Evolutionary conservation across 2,329 filamentous ascomycete genomes (phyloP).

Genomic region (Hypoxylon sp.): DNA sequence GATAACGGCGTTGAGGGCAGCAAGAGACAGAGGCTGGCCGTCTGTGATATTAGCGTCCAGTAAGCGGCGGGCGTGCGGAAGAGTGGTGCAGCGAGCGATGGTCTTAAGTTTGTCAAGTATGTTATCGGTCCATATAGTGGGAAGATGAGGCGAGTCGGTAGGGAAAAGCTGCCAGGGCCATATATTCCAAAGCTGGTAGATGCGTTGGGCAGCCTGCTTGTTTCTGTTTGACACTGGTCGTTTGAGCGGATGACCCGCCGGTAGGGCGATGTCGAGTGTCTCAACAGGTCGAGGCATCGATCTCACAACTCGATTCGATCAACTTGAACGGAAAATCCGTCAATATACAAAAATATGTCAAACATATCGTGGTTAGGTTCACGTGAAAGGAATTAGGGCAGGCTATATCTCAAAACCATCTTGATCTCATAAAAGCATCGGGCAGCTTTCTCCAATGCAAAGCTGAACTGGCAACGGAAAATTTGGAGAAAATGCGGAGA

Average conservation of each 20-base stretch:
- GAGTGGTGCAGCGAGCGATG: constrained; percentile 28
- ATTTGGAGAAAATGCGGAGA: constrained; percentile 1
- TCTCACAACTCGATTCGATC: background rate
- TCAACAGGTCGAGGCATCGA: constrained; percentile 31
- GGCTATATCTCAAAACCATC: background rate
- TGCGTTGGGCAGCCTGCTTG: constrained; percentile 26
- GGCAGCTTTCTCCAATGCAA: background rate
- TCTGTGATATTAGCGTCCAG: constrained; percentile 18
- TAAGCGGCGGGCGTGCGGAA: constrained; percentile 15
- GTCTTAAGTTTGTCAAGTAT: constrained; percentile 30
- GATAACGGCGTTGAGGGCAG: constrained; percentile 26
- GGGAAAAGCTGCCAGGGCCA: constrained; percentile 30
- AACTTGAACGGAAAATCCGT: background rate
- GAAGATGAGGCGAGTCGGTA: constrained; percentile 17
- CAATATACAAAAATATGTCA: background rate
- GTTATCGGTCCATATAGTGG: constrained; percentile 27
- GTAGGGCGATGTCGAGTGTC: constrained; percentile 23
- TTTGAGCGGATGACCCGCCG: constrained; percentile 27
- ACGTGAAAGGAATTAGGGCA: constrained; percentile 1
- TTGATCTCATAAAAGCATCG: background rate
- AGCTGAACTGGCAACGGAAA: background rate
- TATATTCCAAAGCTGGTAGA: constrained; percentile 29
- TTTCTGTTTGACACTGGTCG: constrained; percentile 26
- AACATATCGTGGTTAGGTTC: background rate
- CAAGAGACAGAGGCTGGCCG: constrained; percentile 20